Conservation (phyloP, 805 yeast species). For the Yamadazyma nakazawae region DNA sequence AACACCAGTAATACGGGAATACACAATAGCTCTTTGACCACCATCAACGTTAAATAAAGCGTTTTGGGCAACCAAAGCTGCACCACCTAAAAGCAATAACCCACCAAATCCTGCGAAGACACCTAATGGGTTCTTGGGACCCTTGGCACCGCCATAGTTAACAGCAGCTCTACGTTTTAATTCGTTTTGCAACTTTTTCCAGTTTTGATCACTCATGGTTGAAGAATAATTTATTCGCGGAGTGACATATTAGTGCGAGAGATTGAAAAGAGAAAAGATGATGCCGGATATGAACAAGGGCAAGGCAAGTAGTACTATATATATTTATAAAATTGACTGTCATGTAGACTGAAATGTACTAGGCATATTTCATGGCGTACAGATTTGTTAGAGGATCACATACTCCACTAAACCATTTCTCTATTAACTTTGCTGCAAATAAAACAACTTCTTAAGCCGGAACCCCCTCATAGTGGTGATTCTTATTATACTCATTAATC, state of each 20-base stretch:
- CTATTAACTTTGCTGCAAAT: background rate
- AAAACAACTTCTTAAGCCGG: conserved; percentile 50
- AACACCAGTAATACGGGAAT: conserved; percentile 84
- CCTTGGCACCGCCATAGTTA: conserved; percentile 18
- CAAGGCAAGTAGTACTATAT: background rate
- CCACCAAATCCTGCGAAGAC: conserved; percentile 44
- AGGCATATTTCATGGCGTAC: too few relatives aligned
- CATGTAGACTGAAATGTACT: too few relatives aligned
- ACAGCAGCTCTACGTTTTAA: conserved; percentile 39
- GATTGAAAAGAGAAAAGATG: background rate
- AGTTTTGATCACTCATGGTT: conserved; percentile 40
- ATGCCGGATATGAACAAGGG: background rate
- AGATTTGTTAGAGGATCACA: too few relatives aligned
- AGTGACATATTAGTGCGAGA: background rate
- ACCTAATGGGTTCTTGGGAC: conserved; percentile 36
- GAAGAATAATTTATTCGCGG: background rate
- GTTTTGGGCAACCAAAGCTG: conserved; percentile 38
- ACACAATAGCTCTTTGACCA: conserved; percentile 96
- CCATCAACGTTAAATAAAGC: conserved; percentile 77
- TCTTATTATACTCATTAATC: conserved; percentile 51
- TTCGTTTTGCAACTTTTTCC: conserved; percentile 41
- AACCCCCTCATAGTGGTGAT: conserved; percentile 79
- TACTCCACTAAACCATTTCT: background rate
- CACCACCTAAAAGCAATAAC: conserved; percentile 38
- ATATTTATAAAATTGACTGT: too few relatives aligned